phyloP scores from a whole-genome alignment of 2,329 filamentous ascomycete genomes.

The Teratosphaeria nubilosa region DNA sequence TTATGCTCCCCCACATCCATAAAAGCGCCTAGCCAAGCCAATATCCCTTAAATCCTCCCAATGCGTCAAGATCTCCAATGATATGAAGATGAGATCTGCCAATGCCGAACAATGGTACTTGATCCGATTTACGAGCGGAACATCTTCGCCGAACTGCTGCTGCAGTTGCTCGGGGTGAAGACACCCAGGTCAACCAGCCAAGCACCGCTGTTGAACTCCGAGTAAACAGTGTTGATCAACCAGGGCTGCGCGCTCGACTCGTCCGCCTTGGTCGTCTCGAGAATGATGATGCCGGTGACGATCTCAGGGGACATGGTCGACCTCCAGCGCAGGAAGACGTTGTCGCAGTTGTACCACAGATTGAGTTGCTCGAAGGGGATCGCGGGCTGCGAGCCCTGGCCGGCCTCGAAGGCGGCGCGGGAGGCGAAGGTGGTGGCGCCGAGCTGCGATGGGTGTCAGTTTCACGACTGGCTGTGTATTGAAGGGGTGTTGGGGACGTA shows the following conservation, averaged over 20 bases:
- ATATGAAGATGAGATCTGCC: background rate
- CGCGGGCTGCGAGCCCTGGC: conserved; percentile 19
- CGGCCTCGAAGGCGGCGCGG: conserved; percentile 18
- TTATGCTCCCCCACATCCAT: background rate
- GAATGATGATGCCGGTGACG: conserved; percentile 21
- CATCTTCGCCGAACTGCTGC: conserved; percentile 2
- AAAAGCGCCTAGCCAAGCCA: background rate
- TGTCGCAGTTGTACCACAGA: conserved; percentile 23
- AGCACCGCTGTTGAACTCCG: conserved; percentile 26
- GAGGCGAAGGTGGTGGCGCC: conserved; percentile 18
- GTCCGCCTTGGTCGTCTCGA: conserved; percentile 14
- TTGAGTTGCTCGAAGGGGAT: conserved; percentile 24
- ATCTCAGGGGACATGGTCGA: conserved; percentile 10
- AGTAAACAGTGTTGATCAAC: conserved; percentile 25
- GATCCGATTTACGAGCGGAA: conserved; percentile 4
- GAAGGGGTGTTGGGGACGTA: conserved; percentile 16
- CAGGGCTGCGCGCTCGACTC: conserved; percentile 11
- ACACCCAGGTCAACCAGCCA: conserved; percentile 24
- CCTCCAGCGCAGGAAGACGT: conserved; percentile 21
- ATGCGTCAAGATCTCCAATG: background rate
- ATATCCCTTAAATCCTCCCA: background rate
- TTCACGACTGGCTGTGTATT: conserved; percentile 4
- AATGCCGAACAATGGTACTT: background rate
- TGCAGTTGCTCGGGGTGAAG: conserved; percentile 19
- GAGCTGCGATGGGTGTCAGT: conserved; percentile 21